Evolutionary conservation across 371 early-diverging fungal genomes (phyloP), one percentile per base, ranked within the genome.

Genomic region (Nematocida minor): DNA sequence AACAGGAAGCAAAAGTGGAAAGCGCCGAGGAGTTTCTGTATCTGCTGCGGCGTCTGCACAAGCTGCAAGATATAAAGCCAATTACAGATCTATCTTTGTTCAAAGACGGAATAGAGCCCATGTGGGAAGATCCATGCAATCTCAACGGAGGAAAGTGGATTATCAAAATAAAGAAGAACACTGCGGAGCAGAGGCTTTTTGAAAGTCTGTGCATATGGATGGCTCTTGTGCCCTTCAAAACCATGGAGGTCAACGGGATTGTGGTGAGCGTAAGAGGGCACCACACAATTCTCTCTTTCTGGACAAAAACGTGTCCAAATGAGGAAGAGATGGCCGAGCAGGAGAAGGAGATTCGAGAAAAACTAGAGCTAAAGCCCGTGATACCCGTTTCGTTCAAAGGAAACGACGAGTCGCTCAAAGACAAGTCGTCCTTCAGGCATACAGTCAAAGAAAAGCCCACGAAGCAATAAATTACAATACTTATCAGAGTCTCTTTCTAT

Each of bases 61-160:
- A 69, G 32, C 93, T 95, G 32, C 86, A 88, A 62, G 91, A 91
- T 60, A 86, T 96, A 74, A 91, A 91, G 9, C 89, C 88, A 71
- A 91, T 94, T 71, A 90, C 91, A 79, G 96, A 96, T 83, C 91
- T 91, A 82, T 93, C 92, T 82, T 83, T 96, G 80, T 96, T 96
- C 87, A 93, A 92, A 82, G 87, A 89, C 34, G 94, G 94, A n/a
- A 89, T 94, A 55, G 83, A 93, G 62, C 96, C 96, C 62, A 91
- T 94, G 36, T 96, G 96, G 96, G 96, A 96, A 89, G 93, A 93
- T 77, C 85, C 89, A 29, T 89, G 88, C 54, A 96, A 94, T 84
- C 88, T 91, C 57, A 87, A 88, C 64, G 96, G 96, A 48, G 96
- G 96, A 64, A 95, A 95, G 82, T 94, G 94, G 94, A 94, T 94